These are phyloP conservation scores for Trypanosoma cruzi DNA, from an alignment of 208 protist species.

Conservation along the genomic window DNA sequence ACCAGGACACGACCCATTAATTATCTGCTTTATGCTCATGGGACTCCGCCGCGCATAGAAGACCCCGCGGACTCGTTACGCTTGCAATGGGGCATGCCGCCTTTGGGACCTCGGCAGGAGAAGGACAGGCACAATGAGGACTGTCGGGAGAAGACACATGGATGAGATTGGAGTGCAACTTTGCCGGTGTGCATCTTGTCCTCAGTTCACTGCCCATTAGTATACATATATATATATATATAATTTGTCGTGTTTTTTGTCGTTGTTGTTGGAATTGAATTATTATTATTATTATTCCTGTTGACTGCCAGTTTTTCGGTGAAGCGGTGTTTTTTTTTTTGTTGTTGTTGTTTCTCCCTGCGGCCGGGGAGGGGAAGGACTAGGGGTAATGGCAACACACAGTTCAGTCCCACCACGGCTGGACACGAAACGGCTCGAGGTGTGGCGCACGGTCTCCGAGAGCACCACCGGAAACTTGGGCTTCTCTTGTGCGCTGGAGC, in stretches of 20 bases:
- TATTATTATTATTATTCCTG: no score
- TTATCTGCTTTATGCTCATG: conserved; percentile 64
- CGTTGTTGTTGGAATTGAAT: not conserved
- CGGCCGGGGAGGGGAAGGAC: not conserved
- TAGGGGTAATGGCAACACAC: not conserved
- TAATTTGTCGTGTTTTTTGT: not conserved
- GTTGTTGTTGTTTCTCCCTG: not conserved
- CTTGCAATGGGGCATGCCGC: conserved; percentile 63
- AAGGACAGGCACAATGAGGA: not conserved
- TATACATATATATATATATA: not conserved
- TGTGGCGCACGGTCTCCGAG: conserved; percentile 52
- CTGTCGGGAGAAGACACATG: not conserved
- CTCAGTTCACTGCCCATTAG: not conserved
- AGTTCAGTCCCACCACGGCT: not conserved
- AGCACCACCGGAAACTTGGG: conserved; percentile 44
- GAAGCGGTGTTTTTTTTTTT: not conserved
- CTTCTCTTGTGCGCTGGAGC: conserved; percentile 39
- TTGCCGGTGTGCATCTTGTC: not conserved
- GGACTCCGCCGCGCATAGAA: conserved; percentile 58
- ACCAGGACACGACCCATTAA: conserved; percentile 50
- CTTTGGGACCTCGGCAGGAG: conserved; percentile 28
- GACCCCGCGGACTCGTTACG: conserved; percentile 56
- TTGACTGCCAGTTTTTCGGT: no score
- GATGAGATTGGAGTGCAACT: not conserved
- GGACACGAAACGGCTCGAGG: conserved; percentile 35